Evolutionary conservation across 2,329 filamentous ascomycete species (phyloP).

Genomic region (Phialophora expanda): DNA sequence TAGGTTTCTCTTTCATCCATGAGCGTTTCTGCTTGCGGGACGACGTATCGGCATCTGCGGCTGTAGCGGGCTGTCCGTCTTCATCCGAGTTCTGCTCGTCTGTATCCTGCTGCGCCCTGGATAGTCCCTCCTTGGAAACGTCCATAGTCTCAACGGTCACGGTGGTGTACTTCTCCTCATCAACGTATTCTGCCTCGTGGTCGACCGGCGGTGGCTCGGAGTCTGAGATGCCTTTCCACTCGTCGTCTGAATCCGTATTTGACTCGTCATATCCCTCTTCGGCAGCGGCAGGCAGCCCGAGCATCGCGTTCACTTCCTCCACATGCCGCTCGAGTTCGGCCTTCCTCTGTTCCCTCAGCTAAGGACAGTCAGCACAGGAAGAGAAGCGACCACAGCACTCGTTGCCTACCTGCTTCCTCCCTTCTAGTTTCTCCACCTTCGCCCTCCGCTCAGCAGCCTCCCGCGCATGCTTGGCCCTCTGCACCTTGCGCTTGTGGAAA

Average conservation of each 20-base stretch:
- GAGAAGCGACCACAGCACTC: neutral
- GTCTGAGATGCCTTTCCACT: slow-evolving; percentile 71
- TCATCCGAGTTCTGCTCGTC: slow-evolving; percentile 40
- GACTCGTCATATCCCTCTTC: slow-evolving; percentile 51
- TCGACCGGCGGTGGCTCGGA: slow-evolving; percentile 60
- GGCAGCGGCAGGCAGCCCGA: slow-evolving; percentile 65
- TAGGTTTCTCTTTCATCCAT: slow-evolving; percentile 54
- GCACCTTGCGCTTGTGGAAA: slow-evolving; percentile 93
- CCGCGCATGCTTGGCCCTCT: slow-evolving; percentile 82
- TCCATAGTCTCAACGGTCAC: slow-evolving; percentile 91
- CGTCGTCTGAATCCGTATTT: slow-evolving; percentile 52
- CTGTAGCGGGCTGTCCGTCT: slow-evolving; percentile 42
- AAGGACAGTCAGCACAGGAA: slow-evolving; percentile 19
- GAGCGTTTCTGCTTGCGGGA: slow-evolving; percentile 46
- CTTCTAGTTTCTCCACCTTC: slow-evolving; percentile 73
- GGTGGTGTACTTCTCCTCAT: slow-evolving; percentile 94
- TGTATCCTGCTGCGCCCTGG: slow-evolving; percentile 53
- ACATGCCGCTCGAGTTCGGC: slow-evolving; percentile 83
- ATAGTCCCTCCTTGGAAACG: slow-evolving; percentile 74
- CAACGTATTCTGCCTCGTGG: slow-evolving; percentile 90
- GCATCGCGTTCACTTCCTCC: slow-evolving; percentile 71
- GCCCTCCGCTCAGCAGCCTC: slow-evolving; percentile 78
- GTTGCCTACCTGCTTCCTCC: slow-evolving; percentile 72
- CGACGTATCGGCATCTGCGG: slow-evolving; percentile 23
- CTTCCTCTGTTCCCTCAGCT: slow-evolving; percentile 85